A percentile compares a stretch with the other conserved stretches of the same genome.
These are phyloP conservation scores for Globisporangium abappressorium DNA, from an alignment of 352 stramenopile species.

Conservation along the genomic window DNA sequence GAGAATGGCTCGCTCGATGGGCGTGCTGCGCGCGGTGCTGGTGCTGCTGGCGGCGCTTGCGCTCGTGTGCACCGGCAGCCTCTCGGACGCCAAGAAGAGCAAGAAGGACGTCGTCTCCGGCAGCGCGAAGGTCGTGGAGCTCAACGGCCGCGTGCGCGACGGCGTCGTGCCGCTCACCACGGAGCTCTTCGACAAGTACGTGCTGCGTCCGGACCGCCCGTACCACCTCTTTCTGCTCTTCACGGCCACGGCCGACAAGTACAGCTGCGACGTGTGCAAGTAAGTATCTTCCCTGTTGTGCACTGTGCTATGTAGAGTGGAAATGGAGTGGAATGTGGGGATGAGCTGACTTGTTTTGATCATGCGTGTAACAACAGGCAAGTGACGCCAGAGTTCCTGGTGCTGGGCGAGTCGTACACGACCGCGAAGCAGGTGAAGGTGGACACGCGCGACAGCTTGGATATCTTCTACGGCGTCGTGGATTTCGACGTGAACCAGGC, in stretches of 20 bases:
- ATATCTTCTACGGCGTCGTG: slow-evolving; percentile 74
- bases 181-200: slow-evolving; percentile 58
- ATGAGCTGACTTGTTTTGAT: neutral
- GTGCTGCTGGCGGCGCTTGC: slow-evolving; percentile 36
- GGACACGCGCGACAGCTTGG: slow-evolving; percentile 70
- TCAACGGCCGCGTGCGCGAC: slow-evolving; percentile 46
- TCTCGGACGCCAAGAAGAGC: slow-evolving; percentile 42
- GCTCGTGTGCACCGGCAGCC: slow-evolving; percentile 30
- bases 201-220: slow-evolving; percentile 60
- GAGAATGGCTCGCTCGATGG: neutral
- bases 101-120: slow-evolving; percentile 30
- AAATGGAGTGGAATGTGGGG: neutral
- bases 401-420: slow-evolving; percentile 63
- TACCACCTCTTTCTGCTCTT: slow-evolving; percentile 82
- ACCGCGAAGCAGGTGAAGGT: slow-evolving; percentile 65
- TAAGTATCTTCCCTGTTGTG: slow-evolving; percentile 24
- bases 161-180: slow-evolving; percentile 57
- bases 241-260: slow-evolving; percentile 72
- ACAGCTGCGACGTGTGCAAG: slow-evolving; percentile 72
- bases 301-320: neutral
- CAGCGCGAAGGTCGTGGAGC: slow-evolving; percentile 60
- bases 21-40: slow-evolving; percentile 19
- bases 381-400: slow-evolving; percentile 64
- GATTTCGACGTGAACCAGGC: slow-evolving; percentile 75
- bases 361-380: slow-evolving; percentile 23